phyloP scores from a whole-genome alignment of 441 rosid species.

The Croton laevigatus region DNA sequence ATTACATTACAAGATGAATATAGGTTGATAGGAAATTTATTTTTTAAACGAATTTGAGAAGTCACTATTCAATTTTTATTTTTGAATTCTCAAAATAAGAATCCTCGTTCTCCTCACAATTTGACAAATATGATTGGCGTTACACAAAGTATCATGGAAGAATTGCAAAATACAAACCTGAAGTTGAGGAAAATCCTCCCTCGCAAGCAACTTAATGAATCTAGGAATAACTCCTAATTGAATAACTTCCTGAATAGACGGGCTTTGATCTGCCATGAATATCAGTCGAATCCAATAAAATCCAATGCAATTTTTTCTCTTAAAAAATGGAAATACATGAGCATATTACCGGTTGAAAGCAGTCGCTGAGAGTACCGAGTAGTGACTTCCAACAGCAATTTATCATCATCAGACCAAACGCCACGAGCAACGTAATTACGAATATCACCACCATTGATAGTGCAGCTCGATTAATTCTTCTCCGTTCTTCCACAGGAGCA shows the following conservation, averaged over 20 bases:
- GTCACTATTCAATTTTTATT: no score
- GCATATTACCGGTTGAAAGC: conserved; percentile 54
- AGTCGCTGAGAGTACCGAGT: conserved; percentile 72
- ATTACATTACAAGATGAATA: no score
- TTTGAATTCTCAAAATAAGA: no score
- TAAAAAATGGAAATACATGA: not conserved
- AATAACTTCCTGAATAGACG: conserved; percentile 80
- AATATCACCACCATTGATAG: no score
- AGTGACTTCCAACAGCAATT: conserved; percentile 59
- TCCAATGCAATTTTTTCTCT: no score
- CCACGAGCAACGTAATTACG: no score
- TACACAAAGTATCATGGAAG: not conserved
- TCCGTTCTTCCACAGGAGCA: no score
- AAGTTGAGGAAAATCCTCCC: conserved; percentile 66
- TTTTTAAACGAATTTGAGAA: no score
- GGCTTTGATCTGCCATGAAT: conserved; percentile 55
- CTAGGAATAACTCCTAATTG: conserved; percentile 72
- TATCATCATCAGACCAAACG: conserved; percentile 51
- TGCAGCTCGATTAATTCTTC: no score
- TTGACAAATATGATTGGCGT: not conserved
- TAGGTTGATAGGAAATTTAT: no score
- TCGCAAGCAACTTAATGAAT: conserved; percentile 69
- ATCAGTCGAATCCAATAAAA: not conserved
- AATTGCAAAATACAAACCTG: conserved; percentile 39
- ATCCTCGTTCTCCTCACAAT: no score